Evolutionary conservation across 345 rosid species (phyloP), one percentile per base, ranked within the genome.

Genomic region (Eucalyptus microcorys): DNA sequence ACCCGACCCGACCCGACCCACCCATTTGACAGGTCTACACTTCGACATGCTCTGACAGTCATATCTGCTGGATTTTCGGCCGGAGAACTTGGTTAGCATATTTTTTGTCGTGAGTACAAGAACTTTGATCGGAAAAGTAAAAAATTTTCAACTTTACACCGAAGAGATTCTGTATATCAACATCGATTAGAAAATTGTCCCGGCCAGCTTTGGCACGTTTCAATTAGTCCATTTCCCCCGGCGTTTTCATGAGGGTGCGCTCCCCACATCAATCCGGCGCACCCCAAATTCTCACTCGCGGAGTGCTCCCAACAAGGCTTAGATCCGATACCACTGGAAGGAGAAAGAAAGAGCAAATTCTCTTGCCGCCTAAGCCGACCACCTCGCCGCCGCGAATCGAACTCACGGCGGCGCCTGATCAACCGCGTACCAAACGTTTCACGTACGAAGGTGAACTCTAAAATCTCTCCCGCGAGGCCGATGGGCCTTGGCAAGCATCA

Each of bases 31-130:
- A 1, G 7, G 52, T 49, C 52, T 49, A 49, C 1, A 16, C 45
- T 68, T 3, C 24, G 43, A 68, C 80, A 32, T 32, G 17, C 13
- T 68, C 1, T 3, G 1, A 17, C 2, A 10, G 15, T 19, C 47
- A 10, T 37, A 5, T 76, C 47, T 19, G 2, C 14, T 3, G 4
- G 83, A 71, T 14, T n/a, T 64, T 64, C 1, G 21, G 21, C 21
- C 4, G 43, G 11, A 34, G 14, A 43, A 37, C 27, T 37, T 21
- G 45, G 14, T 76, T 37, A 19, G 57, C 27, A 76, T 21, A 19
- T 5, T 19, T 71, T 21, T 37, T 37, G 45, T 21, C 0, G 27
- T 3, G 13, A 37, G 83, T 5, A 40, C 0, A 0, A 37, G 14
- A 21, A 76, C 27, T 76, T 76, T 37, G 45, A 76, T 37, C 2